A percentile compares a stretch with the other conserved stretches of the same genome.
phyloP scores from a whole-genome alignment of 2,329 filamentous ascomycete species.

The Epichloe amarillans region DNA sequence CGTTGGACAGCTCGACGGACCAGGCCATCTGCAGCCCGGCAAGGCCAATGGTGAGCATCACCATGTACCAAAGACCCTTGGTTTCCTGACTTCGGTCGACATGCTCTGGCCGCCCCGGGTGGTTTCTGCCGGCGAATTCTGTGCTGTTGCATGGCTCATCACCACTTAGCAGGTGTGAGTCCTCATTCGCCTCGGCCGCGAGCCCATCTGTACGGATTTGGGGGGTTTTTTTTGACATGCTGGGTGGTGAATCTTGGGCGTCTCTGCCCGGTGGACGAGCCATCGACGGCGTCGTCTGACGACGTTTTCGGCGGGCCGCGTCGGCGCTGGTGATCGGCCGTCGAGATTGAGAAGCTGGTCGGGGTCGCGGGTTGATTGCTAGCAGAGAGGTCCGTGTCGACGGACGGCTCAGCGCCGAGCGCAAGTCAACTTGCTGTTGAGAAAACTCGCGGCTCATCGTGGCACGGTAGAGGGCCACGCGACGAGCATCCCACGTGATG shows the following conservation, averaged over 20 bases:
- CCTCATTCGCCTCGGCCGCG: constrained; percentile 13
- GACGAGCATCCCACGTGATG: no score
- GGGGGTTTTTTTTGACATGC: background rate
- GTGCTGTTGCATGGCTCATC: background rate
- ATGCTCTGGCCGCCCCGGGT: background rate
- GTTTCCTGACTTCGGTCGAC: constrained; percentile 38
- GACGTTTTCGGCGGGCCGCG: background rate
- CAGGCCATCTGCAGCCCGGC: constrained; percentile 87
- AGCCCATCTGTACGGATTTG: background rate
- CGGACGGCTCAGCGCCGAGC: background rate
- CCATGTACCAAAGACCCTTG: constrained; percentile 75
- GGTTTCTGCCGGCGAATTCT: background rate
- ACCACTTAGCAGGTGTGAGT: constrained; percentile 17
- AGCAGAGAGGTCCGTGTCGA: background rate
- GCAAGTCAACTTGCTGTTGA: background rate
- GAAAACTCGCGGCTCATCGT: background rate
- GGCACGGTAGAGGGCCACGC: background rate
- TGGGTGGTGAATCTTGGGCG: background rate
- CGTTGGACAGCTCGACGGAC: constrained; percentile 90
- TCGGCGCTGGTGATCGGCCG: no score
- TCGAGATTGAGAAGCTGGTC: no score
- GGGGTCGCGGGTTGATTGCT: no score
- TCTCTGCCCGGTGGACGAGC: background rate
- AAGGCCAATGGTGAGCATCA: constrained; percentile 74
- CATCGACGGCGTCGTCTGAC: background rate